These are phyloP conservation scores for Saksenaea vasiformis DNA, from an alignment of 371 early-diverging fungal species.

Conservation along the genomic window DNA sequence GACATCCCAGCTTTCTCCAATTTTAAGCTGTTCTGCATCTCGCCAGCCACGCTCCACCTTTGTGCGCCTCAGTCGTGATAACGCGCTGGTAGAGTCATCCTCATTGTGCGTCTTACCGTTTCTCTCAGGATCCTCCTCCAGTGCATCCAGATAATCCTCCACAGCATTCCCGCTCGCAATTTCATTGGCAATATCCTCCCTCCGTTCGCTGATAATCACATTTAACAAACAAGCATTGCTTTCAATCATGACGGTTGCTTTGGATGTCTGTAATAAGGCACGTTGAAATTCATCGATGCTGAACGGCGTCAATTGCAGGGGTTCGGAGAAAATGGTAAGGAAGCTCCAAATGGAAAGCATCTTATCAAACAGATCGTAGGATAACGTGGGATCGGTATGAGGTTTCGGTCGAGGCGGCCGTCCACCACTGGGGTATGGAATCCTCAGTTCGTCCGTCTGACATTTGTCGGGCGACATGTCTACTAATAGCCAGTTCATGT, in stretches of 20 bases:
- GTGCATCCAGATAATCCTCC: constrained; percentile 32
- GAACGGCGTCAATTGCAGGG: constrained; percentile 34
- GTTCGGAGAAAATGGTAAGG: constrained; percentile 44
- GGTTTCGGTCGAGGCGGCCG: constrained; percentile 37
- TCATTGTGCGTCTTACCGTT: constrained; percentile 9
- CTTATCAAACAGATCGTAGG: constrained; percentile 31
- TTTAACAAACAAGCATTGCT: constrained; percentile 39
- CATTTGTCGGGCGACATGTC: constrained; percentile 42
- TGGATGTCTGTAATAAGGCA: constrained; percentile 28
- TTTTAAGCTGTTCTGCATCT: constrained; percentile 32
- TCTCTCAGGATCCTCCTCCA: constrained; percentile 7
- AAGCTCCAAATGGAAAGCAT: constrained; percentile 44
- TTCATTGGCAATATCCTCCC: constrained; percentile 36
- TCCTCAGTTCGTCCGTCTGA: constrained; percentile 9
- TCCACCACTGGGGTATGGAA: constrained; percentile 50
- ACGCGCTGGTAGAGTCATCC: constrained; percentile 4
- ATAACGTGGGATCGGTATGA: constrained; percentile 19
- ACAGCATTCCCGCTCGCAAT: constrained; percentile 33
- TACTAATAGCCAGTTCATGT: constrained; percentile 41
- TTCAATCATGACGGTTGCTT: constrained; percentile 34
- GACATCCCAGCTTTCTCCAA: constrained; percentile 43
- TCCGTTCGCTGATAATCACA: constrained; percentile 49
- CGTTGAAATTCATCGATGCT: constrained; percentile 50
- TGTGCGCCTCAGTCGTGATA: constrained; percentile 18
- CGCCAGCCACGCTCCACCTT: constrained; percentile 41